These are phyloP conservation scores for Penstemon barbatus DNA, from an alignment of 257 asterid species.

Conservation along the genomic window DNA sequence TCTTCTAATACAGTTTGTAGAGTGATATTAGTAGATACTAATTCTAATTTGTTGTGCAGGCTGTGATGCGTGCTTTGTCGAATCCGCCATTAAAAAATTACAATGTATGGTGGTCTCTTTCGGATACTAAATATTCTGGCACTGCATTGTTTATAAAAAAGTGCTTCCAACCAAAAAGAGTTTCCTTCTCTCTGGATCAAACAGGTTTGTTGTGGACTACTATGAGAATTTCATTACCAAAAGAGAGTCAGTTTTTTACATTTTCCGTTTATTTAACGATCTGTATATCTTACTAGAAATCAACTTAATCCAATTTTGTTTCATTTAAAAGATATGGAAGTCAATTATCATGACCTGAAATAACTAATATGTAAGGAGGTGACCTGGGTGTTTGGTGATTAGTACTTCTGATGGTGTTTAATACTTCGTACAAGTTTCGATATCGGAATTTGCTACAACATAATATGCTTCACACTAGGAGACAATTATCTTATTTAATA, in stretches of 20 bases:
- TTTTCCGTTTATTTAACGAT: neutral
- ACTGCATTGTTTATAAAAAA: constrained; percentile 76
- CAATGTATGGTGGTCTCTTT: constrained; percentile 94
- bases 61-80: constrained; percentile 73
- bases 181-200: constrained; percentile 79
- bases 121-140: constrained; percentile 95
- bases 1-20: constrained; percentile 7
- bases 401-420: neutral
- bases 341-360: neutral
- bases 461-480: neutral
- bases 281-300: constrained; percentile 13
- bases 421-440: neutral
- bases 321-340: neutral
- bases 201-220: constrained; percentile 45
- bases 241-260: neutral
- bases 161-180: constrained; percentile 72
- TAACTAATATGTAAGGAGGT: neutral
- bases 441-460: no score
- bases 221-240: constrained; percentile 1
- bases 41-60: constrained; percentile 46
- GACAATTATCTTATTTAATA: neutral
- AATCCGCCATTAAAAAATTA: constrained; percentile 67
- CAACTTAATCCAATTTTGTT: constrained; percentile 1
- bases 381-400: neutral
- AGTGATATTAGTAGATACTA: neutral